phyloP scores from a whole-genome alignment of 257 asterid species.

The Nicotiana tomentosiformis region DNA sequence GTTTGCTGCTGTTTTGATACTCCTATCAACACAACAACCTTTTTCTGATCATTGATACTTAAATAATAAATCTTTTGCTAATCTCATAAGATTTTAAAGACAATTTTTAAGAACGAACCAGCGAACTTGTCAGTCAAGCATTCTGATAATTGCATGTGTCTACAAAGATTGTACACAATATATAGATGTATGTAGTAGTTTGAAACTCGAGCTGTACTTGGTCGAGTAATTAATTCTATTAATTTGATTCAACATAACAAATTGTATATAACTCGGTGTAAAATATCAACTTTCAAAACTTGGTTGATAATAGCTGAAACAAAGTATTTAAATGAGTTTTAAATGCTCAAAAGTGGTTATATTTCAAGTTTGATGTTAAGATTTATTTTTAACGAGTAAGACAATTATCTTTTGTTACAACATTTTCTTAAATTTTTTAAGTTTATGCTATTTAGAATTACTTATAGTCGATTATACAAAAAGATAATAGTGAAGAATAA shows the following conservation, averaged over 20 bases:
- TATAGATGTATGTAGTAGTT: background rate
- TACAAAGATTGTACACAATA: background rate
- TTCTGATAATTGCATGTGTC: background rate
- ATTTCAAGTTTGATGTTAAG: too few relatives aligned
- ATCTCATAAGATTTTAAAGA: background rate
- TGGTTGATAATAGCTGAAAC: too few relatives aligned
- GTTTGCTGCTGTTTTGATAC: background rate
- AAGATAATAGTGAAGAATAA: too few relatives aligned
- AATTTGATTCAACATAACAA: background rate
- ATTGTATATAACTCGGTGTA: background rate
- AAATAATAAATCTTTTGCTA: background rate
- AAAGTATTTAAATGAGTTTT: too few relatives aligned
- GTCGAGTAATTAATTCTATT: background rate
- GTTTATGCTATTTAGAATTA: too few relatives aligned
- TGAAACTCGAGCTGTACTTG: background rate
- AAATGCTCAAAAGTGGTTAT: too few relatives aligned
- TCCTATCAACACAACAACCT: background rate
- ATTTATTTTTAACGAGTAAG: too few relatives aligned
- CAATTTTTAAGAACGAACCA: background rate
- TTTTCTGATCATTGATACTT: background rate
- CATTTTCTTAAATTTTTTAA: too few relatives aligned
- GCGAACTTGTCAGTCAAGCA: background rate
- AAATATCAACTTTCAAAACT: background rate
- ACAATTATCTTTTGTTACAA: too few relatives aligned
- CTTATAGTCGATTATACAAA: too few relatives aligned